A percentile compares a stretch with the other conserved stretches of the same genome.
These are phyloP conservation scores for Penicillium hordei DNA, from an alignment of 2,329 filamentous ascomycete species.

Conservation along the genomic window DNA sequence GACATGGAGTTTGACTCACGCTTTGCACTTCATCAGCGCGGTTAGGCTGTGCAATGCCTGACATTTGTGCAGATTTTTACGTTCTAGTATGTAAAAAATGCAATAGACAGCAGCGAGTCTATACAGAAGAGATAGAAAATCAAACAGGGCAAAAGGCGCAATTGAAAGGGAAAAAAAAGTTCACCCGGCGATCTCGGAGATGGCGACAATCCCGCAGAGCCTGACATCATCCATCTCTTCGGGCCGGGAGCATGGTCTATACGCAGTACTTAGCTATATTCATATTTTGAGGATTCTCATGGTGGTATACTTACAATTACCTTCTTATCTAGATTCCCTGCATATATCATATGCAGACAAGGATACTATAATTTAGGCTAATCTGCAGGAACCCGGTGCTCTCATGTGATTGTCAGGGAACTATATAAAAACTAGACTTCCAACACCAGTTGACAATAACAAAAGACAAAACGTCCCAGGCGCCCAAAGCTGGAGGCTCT, in stretches of 20 bases:
- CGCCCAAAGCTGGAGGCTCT: too few species aligned
- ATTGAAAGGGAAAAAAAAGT: constrained; percentile 15
- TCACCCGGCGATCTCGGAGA: constrained; percentile 19
- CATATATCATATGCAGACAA: neutral
- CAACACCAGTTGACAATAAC: too few species aligned
- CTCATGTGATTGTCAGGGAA: neutral
- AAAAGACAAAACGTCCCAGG: too few species aligned
- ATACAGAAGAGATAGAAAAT: neutral
- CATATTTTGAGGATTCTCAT: neutral
- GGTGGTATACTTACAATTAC: too few species aligned
- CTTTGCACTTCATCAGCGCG: constrained; percentile 45
- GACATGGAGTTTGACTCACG: constrained; percentile 33
- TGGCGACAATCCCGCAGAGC: constrained; percentile 22
- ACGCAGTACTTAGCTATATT: neutral
- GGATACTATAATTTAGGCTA: neutral
- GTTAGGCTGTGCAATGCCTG: constrained; percentile 20
- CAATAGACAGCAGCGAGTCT: neutral
- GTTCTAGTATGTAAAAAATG: neutral
- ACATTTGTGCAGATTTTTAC: constrained; percentile 22
- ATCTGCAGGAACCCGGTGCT: constrained; percentile 7
- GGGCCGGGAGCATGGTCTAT: neutral
- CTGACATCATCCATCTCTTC: constrained; percentile 24
- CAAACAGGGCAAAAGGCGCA: neutral
- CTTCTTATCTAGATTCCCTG: neutral
- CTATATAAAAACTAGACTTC: too few species aligned